Evolutionary conservation across 2,329 filamentous ascomycete genomes (phyloP).

Genomic region (Pseudocercospora musae): DNA sequence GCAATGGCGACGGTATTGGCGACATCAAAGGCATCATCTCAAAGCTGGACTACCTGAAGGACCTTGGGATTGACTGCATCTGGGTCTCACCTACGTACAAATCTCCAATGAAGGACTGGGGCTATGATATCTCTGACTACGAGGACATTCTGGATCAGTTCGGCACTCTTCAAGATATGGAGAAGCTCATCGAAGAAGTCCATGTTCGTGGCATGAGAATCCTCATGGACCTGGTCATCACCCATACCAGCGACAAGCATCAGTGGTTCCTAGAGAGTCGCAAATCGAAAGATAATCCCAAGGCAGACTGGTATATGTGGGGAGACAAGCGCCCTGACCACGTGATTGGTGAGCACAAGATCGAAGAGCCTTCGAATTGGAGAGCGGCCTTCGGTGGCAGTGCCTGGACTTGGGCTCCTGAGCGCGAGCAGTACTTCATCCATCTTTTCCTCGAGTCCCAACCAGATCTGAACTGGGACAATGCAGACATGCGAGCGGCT

Average conservation of each 20-base stretch:
- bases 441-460: constrained; percentile 73
- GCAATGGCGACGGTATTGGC: constrained; percentile 57
- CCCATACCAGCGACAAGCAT: constrained; percentile 68
- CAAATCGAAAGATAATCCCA: constrained; percentile 48
- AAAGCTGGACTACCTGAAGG: constrained; percentile 58
- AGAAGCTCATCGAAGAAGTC: constrained; percentile 57
- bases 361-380: constrained; percentile 74
- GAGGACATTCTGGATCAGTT: constrained; percentile 63
- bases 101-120: constrained; percentile 63
- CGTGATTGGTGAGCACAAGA: constrained; percentile 14
- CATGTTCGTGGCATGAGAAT: constrained; percentile 65
- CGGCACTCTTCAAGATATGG: constrained; percentile 64
- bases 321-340: constrained; percentile 45
- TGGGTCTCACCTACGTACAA: constrained; percentile 67
- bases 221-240: constrained; percentile 73
- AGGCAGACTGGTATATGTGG: constrained; percentile 59
- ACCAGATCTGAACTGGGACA: constrained; percentile 86
- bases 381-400: constrained; percentile 58
- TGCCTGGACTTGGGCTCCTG: constrained; percentile 68
- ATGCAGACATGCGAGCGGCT: constrained; percentile 61
- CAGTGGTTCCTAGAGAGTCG: constrained; percentile 58
- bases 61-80: constrained; percentile 60
- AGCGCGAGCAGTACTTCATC: constrained; percentile 72
- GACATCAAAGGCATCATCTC: constrained; percentile 62
- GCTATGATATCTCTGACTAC: constrained; percentile 67